Evolutionary conservation across 495 filamentous ascomycete genomes (phyloP).

Genomic region (Trichoderma orchidacearum): DNA sequence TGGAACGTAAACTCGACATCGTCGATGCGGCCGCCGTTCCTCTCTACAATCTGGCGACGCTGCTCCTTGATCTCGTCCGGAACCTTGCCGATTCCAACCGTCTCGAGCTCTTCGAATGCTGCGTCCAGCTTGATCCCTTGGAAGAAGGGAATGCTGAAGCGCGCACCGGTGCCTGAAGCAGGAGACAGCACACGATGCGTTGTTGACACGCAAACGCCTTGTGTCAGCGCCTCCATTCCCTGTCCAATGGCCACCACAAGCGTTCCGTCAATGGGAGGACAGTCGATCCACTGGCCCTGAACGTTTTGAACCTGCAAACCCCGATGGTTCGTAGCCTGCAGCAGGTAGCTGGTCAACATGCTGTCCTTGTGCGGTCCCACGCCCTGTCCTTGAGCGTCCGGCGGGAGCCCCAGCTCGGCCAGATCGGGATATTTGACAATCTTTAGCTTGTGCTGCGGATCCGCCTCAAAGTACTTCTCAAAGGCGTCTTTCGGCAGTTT

Average conservation of each 20-base stretch:
- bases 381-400: constrained; percentile 45
- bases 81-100: constrained; percentile 44
- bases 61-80: constrained; percentile 49
- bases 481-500: constrained; percentile 61
- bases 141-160: constrained; percentile 85
- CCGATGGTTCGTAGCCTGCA: constrained; percentile 67
- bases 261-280: constrained; percentile 46
- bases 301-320: constrained; percentile 88
- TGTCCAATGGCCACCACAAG: constrained; percentile 87
- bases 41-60: constrained; percentile 35
- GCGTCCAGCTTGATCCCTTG: constrained; percentile 78
- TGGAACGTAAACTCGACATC: constrained; percentile 73
- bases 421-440: constrained; percentile 78
- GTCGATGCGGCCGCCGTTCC: constrained; percentile 39
- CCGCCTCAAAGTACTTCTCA: constrained; percentile 62
- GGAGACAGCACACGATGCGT: constrained; percentile 74
- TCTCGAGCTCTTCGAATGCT: constrained; percentile 55
- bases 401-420: constrained; percentile 30
- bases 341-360: constrained; percentile 74
- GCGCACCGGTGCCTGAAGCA: constrained; percentile 47
- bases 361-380: constrained; percentile 92
- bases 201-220: constrained; percentile 73
- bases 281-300: constrained; percentile 64
- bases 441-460: constrained; percentile 75
- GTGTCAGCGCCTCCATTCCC: constrained; percentile 80